Base-by-base conservation (phyloP, 495 filamentous ascomycete species). In the Aspergillus diversus region DNA sequence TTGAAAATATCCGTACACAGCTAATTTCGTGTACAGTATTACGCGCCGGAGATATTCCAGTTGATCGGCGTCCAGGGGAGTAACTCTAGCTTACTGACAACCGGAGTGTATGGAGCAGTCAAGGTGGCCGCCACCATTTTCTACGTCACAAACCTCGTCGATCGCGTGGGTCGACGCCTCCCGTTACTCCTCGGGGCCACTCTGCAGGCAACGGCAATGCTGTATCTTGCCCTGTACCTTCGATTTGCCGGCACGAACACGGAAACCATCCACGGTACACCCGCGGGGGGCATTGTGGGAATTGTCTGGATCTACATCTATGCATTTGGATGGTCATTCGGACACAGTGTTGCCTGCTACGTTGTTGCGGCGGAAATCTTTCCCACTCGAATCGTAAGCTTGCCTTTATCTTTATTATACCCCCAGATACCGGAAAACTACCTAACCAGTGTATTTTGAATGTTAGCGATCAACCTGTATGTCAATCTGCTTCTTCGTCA, bases 241-340 rank as follows among this genome's bases (percentile, higher is more conserved):
- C 64, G 69, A 7, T 71, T 71, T 35, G 64, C 69, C 7, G 69
- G 64, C 16, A 87, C 90, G 46, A 74, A 82, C 51, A 78, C 81
- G 4, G 70, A 81, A 48, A 75, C 79, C 8, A 55, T 63, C 1
- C 72, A 59, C 6, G 69, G 71, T 3, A 79, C 79, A 17, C 67
- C 69, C 9, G 73, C 87, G 15, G 74, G 76, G 1, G 71, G 79
- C 7, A 84, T 79, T 46, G 86, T 85, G 17, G 86, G 86, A 11
- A 84, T 84, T 0, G 83, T 87, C 15, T 81, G 87, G 39, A 87
- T 88, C 74, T 88, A 89, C 75, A 87, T 89, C 66, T 90, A 87
- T 77, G 89, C 87, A 5, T 71, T 71, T 50, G 69, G 69, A 17
- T 71, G 69, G 69, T 71, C 69, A 9, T 71, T 71, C 54, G 69